Conservation (phyloP, 805 yeast genomes). For the Lipomyces spencermartinsiae region DNA sequence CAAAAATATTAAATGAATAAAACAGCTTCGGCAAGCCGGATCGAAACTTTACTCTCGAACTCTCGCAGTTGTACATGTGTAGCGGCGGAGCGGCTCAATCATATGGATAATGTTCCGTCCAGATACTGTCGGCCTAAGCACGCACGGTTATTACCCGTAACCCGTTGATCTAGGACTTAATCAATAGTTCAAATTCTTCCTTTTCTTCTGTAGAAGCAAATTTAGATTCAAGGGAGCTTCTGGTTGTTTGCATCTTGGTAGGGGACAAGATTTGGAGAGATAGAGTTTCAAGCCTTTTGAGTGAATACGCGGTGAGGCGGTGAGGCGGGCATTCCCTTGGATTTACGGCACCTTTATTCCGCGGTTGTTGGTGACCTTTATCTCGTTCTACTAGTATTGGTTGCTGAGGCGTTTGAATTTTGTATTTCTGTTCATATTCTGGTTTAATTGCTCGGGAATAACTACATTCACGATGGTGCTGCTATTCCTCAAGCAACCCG, state of each 20-base stretch:
- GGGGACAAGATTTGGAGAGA: neutral
- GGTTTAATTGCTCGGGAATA: neutral
- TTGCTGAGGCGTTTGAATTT: neutral
- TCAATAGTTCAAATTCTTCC: neutral
- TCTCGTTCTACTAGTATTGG: neutral
- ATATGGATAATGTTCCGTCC: too few relatives aligned
- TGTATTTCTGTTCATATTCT: neutral
- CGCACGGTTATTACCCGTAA: neutral
- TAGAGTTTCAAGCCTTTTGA: neutral
- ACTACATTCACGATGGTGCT: constrained; percentile 24
- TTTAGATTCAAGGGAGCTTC: too few relatives aligned
- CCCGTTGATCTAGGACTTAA: neutral
- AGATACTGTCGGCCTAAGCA: too few relatives aligned
- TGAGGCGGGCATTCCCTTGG: too few relatives aligned
- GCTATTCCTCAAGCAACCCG: constrained; percentile 30
- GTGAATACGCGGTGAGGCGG: neutral
- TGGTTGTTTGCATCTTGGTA: too few relatives aligned
- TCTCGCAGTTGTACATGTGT: too few relatives aligned
- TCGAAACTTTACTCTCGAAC: too few relatives aligned
- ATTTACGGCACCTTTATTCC: neutral
- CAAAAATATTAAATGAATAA: too few relatives aligned
- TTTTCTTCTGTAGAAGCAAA: too few relatives aligned
- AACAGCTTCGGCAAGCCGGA: too few relatives aligned
- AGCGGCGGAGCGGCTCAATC: too few relatives aligned
- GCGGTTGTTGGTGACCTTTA: neutral